Conservation (phyloP, 2,329 filamentous ascomycete species). For the Fusarium buharicum region DNA sequence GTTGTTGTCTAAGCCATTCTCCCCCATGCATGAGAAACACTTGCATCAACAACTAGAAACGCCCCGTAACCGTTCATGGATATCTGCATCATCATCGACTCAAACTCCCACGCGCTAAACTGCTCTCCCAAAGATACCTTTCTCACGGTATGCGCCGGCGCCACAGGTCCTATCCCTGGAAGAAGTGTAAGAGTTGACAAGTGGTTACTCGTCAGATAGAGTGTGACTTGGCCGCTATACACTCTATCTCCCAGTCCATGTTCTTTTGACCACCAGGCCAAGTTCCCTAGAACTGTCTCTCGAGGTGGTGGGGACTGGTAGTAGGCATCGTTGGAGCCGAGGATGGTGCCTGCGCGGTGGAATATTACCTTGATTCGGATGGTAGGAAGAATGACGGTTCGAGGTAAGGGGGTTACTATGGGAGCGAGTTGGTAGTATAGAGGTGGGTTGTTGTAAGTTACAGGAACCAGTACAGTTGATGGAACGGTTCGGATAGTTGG, state of each 20-base stretch:
- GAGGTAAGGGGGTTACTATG: background rate
- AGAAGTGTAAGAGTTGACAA: slow-evolving; percentile 18
- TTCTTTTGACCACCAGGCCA: slow-evolving; percentile 24
- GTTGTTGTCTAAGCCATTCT: background rate
- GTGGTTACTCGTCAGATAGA: slow-evolving; percentile 28
- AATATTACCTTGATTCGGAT: slow-evolving; percentile 37
- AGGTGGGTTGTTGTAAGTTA: background rate
- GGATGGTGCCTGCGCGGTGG: slow-evolving; percentile 30
- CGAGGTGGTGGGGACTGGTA: slow-evolving; percentile 29
- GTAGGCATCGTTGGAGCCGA: slow-evolving; percentile 24
- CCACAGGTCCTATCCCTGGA: slow-evolving; percentile 18
- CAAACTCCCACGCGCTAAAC: slow-evolving; percentile 41
- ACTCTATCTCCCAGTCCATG: slow-evolving; percentile 29
- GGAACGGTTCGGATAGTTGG: background rate
- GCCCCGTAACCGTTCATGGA: slow-evolving; percentile 22
- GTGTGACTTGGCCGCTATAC: slow-evolving; percentile 23
- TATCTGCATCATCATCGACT: slow-evolving; percentile 36
- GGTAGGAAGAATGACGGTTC: background rate
- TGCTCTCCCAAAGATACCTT: slow-evolving; percentile 45
- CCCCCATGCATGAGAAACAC: background rate
- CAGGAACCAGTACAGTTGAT: background rate
- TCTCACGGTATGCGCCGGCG: slow-evolving; percentile 44
- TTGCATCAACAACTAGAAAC: slow-evolving; percentile 43
- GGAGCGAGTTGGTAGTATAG: slow-evolving; percentile 2
- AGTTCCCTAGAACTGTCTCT: slow-evolving; percentile 25